Conservation (phyloP, 2,329 filamentous ascomycete genomes). For the Emmonsia crescens region DNA sequence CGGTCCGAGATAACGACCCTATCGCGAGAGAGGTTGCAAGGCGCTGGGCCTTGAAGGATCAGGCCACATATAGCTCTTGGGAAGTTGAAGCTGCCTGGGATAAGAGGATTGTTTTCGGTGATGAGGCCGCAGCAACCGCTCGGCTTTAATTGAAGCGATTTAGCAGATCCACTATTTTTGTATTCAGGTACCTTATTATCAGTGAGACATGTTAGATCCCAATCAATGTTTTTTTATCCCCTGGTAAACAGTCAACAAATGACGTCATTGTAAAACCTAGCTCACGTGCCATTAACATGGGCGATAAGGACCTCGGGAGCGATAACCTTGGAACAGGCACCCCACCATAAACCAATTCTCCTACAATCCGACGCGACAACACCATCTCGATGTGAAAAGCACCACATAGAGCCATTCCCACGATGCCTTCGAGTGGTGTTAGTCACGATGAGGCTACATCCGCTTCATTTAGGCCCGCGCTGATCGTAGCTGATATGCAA, state of each 20-base stretch:
- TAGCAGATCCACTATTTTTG: not conserved
- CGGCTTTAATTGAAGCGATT: not conserved
- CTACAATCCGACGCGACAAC: not conserved
- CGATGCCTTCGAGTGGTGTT: constrained; percentile 2
- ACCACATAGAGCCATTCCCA: not conserved
- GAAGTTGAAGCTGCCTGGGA: constrained; percentile 12
- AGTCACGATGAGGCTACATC: not conserved
- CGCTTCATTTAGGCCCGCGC: constrained; percentile 40
- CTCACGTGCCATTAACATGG: not conserved
- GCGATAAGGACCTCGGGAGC: not conserved
- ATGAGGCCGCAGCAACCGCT: not conserved
- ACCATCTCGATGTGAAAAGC: not conserved
- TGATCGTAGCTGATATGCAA: constrained; percentile 77
- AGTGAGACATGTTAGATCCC: not conserved
- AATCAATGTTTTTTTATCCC: not conserved
- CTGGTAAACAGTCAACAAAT: too few relatives aligned
- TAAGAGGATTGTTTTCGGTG: constrained; percentile 14
- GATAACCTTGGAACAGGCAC: not conserved
- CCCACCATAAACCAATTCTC: not conserved
- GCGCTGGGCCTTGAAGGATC: constrained; percentile 10
- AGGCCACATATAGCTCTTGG: constrained; percentile 7
- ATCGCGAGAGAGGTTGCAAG: constrained; percentile 19
- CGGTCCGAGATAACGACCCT: constrained; percentile 22
- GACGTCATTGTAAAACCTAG: not conserved
- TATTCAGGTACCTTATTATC: not conserved